phyloP scores from a whole-genome alignment of 1,139 yeast genomes.

The Sugiyamaella novakii region DNA sequence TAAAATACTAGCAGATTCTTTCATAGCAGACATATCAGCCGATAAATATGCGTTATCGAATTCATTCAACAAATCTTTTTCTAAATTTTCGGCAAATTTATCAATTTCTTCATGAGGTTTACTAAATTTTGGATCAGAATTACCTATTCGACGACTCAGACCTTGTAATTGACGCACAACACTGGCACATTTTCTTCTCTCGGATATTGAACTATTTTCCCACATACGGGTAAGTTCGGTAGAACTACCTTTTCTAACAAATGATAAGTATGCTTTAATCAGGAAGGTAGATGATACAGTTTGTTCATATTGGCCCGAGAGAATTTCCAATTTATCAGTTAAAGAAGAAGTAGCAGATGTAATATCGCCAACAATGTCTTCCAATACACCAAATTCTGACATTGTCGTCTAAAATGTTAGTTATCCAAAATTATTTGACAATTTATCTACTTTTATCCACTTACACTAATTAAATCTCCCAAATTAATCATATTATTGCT shows the following conservation, averaged over 20 bases:
- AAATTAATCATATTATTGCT: constrained; percentile 64
- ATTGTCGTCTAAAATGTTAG: constrained; percentile 40
- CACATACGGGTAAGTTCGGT: constrained; percentile 49
- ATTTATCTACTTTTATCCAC: too few species aligned
- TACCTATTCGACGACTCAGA: constrained; percentile 57
- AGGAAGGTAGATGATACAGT: constrained; percentile 73
- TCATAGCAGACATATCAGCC: constrained; percentile 71
- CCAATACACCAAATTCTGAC: constrained; percentile 59
- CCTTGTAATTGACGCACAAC: constrained; percentile 66
- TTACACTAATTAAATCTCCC: constrained; percentile 40
- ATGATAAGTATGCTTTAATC: constrained; percentile 75
- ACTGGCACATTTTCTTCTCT: constrained; percentile 67
- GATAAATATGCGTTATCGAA: constrained; percentile 49
- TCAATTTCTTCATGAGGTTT: constrained; percentile 58
- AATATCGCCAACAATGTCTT: constrained; percentile 52
- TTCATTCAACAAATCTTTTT: constrained; percentile 51
- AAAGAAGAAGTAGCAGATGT: constrained; percentile 68
- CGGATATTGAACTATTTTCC: constrained; percentile 46
- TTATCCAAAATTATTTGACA: too few species aligned
- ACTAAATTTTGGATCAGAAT: constrained; percentile 48
- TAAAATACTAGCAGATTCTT: constrained; percentile 75
- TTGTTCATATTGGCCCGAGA: constrained; percentile 76
- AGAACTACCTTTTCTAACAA: constrained; percentile 62
- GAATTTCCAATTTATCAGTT: constrained; percentile 70
- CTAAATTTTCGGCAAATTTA: constrained; percentile 76